These are phyloP conservation scores for Yamagishiella unicocca DNA, from an alignment of 139 green algal species.

Conservation along the genomic window DNA sequence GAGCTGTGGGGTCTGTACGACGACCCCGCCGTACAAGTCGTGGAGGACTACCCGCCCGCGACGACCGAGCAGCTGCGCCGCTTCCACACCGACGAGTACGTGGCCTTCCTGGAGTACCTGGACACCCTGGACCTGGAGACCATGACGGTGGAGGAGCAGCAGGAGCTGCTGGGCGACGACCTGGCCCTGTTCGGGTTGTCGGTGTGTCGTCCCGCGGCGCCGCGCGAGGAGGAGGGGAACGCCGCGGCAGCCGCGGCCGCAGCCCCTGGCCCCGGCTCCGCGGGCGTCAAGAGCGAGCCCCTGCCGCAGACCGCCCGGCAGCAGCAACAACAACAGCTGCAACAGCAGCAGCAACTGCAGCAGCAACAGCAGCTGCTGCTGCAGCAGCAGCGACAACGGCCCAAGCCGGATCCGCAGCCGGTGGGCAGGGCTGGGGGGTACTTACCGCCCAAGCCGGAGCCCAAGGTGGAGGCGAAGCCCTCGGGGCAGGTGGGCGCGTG, in stretches of 20 bases:
- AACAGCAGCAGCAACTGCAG: background rate
- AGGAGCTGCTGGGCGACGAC: constrained; percentile 28
- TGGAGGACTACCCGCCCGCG: constrained; percentile 8
- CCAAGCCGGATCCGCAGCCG: background rate
- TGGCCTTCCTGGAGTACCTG: constrained; percentile 39
- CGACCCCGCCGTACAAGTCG: constrained; percentile 73
- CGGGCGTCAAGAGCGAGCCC: background rate
- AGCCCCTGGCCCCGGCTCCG: background rate
- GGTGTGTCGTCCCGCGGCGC: constrained; percentile 3
- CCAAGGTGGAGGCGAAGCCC: background rate
- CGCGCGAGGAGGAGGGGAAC: background rate
- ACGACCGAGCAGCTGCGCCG: constrained; percentile 27
- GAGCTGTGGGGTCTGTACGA: constrained; percentile 84
- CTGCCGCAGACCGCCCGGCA: background rate
- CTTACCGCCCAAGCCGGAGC: too few species aligned
- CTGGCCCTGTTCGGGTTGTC: constrained; percentile 32
- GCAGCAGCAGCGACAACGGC: background rate
- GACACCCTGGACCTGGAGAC: constrained; percentile 19
- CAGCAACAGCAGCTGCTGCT: background rate
- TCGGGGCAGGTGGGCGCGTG: background rate
- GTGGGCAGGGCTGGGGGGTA: too few species aligned
- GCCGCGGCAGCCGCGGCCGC: background rate
- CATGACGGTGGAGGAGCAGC: constrained; percentile 37
- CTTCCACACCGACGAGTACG: constrained; percentile 44
- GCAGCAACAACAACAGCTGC: background rate